Evolutionary conservation across 208 protist species (phyloP), one percentile per base, ranked within the genome.

Genomic region (Tritrichomonas foetus): DNA sequence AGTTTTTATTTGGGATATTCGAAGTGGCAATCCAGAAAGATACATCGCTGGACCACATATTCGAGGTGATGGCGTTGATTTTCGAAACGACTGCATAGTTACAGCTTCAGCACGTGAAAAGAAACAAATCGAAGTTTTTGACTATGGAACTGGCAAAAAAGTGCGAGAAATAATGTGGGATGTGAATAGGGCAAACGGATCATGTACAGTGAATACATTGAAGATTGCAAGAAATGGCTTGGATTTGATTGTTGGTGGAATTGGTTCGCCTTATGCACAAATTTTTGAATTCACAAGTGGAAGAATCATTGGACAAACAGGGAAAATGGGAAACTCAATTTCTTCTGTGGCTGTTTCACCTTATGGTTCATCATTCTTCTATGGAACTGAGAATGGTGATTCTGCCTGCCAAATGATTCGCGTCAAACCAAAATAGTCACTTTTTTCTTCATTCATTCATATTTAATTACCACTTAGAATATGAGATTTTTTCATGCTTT

Each of bases 251-350:
- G 41, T 41, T n/a, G 41, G 74, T 82, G 74, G 41, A 8, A 30
- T 36, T 50, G 41, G 74, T 36, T 82, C n/a, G 14, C 47, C 27
- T 41, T 20, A 50, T 30, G 50, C 74, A 50, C 41, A 82, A 36
- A 82, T 25, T 8, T 82, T 82, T 36, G 41, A 50, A 20, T 82
- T 50, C 50, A n/a, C 74, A 53, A 25, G 50, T n/a, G 33, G 74
- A n/a, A 82, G 14, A 33, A 50, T n/a, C n/a, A 82, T 82, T 36
- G 74, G 74, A 82, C 74, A 82, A 82, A 82, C 41, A 82, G 41
- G 14, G 47, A 0, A 33, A 33, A 47, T 50, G 47, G 47, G 41
- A 25, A 50, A 33, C 9, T 36, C 41, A 82, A 36, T 82, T 82
- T 50, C 74, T n/a, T 82, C n/a, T n/a, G 41, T 82, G 1, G 41